Percentiles rank a stretch among this genome's conserved stretches.
These are phyloP conservation scores for Penium margaritaceum DNA, from an alignment of 139 green algal species.

Conservation along the genomic window DNA sequence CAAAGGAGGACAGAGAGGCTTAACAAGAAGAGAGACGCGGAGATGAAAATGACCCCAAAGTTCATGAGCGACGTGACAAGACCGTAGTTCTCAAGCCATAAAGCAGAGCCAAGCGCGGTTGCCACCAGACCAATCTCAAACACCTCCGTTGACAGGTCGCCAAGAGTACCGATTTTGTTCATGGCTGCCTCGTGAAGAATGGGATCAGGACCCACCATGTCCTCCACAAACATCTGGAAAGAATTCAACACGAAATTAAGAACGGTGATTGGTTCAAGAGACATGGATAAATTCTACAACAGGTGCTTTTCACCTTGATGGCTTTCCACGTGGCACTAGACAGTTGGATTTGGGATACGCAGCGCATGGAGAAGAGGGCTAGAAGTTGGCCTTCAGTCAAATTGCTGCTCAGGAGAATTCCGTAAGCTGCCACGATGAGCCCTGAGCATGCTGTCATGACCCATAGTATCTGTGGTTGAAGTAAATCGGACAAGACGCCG, in stretches of 20 bases:
- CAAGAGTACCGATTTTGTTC: constrained; percentile 6
- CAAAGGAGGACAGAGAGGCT: too few species aligned
- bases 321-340: constrained; percentile 6
- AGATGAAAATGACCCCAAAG: constrained; percentile 1
- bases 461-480: constrained; percentile 4
- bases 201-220: not conserved
- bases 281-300: not conserved
- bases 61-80: constrained; percentile 1
- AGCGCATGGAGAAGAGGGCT: not conserved
- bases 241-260: not conserved
- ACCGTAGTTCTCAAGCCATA: constrained; percentile 1
- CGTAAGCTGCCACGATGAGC: not conserved
- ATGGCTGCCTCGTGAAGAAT: constrained; percentile 9
- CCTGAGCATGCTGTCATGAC: not conserved
- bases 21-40: too few species aligned
- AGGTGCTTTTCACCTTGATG: constrained; percentile 2
- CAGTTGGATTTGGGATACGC: constrained; percentile 4
- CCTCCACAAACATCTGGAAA: not conserved
- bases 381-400: constrained; percentile 1
- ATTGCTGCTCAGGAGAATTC: not conserved
- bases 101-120: not conserved
- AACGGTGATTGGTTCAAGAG: not conserved
- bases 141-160: not conserved
- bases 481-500: constrained; percentile 3
- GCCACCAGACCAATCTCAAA: not conserved